phyloP scores from a whole-genome alignment of 2,329 filamentous ascomycete genomes.

The Claviceps fusiformis region DNA sequence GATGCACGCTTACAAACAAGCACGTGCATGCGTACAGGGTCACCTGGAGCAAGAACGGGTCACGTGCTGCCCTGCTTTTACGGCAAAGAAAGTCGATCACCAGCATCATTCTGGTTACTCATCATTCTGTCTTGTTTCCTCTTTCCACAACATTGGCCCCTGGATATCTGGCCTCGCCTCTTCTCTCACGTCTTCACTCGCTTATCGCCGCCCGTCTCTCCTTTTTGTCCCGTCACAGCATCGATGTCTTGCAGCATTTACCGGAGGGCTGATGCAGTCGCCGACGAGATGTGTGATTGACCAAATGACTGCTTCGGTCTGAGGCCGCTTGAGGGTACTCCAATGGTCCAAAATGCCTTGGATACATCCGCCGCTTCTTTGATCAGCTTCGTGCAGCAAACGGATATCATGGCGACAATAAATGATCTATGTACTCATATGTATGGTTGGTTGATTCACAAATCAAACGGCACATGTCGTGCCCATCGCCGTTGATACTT shows the following conservation, averaged over 20 bases:
- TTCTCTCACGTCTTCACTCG: too few species aligned
- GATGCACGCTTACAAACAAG: too few species aligned
- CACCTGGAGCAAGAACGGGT: neutral
- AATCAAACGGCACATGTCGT: neutral
- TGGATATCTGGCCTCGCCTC: too few species aligned
- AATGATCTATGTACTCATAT: neutral
- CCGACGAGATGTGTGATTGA: neutral
- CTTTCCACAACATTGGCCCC: too few species aligned
- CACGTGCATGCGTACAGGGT: neutral
- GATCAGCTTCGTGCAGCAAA: neutral
- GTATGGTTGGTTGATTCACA: neutral
- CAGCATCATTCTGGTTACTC: too few species aligned
- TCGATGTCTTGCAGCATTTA: neutral
- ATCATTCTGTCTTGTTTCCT: too few species aligned
- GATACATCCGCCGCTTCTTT: neutral
- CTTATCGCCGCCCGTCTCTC: too few species aligned
- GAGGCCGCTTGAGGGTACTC: too few species aligned
- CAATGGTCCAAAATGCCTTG: neutral
- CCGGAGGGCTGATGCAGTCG: neutral
- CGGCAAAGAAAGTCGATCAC: neutral
- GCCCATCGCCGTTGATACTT: neutral
- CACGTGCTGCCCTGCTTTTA: neutral
- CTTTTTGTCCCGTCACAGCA: neutral
- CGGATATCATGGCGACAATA: neutral
- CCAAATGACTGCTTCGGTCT: neutral